Base-by-base conservation (phyloP, 2,329 filamentous ascomycete genomes). In the Colletotrichum sp. region DNA sequence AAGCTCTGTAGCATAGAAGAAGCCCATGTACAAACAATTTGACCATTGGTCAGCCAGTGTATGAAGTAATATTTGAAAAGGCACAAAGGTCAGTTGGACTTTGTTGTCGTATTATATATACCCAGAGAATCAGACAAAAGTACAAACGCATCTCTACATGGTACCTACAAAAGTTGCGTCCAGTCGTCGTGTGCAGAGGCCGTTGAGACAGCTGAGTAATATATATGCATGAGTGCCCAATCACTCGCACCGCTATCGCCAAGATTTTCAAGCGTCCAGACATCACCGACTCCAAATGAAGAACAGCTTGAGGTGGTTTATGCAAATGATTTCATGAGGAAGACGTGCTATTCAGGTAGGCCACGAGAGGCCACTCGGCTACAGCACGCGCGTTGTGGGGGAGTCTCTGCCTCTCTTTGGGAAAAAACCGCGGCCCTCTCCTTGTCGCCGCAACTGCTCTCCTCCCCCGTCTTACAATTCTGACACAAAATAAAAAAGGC, bases 301-400 rank as follows among this genome's bases (percentile, higher is more conserved):
- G 43, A 21, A 21, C 43, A 30, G 24, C 28, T 43, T 57, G 13
- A 18, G 32, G 12, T 55, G 61, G 52, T 68, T 68, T 55, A 76
- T 76, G 71, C 74, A 74, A 74, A 52, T 74, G 32, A 66, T 21
- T 74, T 74, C 64, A 68, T 69, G 57, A 68, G 68, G 70, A 73
- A 76, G 59, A 21, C 43, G 48, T 68, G 65, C 65, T 55, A 75
- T 61, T 69, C 32, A 24, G 64, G 60, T 30, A 36, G 70, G 59
- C 70, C 57, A 28, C 48, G 18, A 43, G 26, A 24, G 64, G 70
- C 64, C 26, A 66, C 59, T 36, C 68, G 61, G 39, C 64, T 69
- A 65, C 28, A 67, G 65, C 64, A 75, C 59, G 43, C 34, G 48
- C 57, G 24, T 48, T 48, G 32, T 39, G 73, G 48, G 48, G 26